A percentile compares a stretch with the other conserved stretches of the same genome.
Conservation (phyloP, 1,284 basidiomycete species). For the Irpex rosettiformis region DNA sequence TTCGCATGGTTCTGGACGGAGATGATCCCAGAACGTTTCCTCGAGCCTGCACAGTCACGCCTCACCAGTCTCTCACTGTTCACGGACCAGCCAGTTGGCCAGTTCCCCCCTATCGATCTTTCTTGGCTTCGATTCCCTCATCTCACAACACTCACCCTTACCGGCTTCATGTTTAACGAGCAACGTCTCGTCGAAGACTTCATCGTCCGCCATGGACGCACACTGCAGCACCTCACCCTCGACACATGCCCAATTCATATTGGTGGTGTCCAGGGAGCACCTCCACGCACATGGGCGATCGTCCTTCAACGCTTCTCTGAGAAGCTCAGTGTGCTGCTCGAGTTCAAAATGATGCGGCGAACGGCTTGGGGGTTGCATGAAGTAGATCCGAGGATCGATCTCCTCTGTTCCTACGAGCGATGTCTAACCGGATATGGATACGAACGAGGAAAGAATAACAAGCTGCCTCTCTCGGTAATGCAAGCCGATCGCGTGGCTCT, state of each 20-base stretch:
- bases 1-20: conserved; percentile 20
- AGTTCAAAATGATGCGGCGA: conserved; percentile 13
- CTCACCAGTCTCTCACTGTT: conserved; percentile 19
- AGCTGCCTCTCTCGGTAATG: conserved; percentile 2
- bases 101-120: conserved; percentile 16
- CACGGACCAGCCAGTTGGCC: conserved; percentile 22
- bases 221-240: conserved; percentile 16
- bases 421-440: conserved; percentile 17
- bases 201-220: conserved; percentile 17
- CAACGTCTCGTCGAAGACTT: conserved; percentile 18
- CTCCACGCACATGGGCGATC: conserved; percentile 15
- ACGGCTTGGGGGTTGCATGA: conserved; percentile 17
- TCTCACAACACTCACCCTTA: conserved; percentile 16
- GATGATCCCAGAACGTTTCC: conserved; percentile 18
- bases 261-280: conserved; percentile 1
- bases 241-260: conserved; percentile 21
- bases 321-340: conserved; percentile 14
- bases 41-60: conserved; percentile 14
- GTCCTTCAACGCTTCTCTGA: conserved; percentile 19
- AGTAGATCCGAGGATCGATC: conserved; percentile 5
- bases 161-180: conserved; percentile 17
- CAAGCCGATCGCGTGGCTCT: conserved; percentile 16
- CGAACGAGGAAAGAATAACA: conserved; percentile 8
- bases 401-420: conserved; percentile 16
- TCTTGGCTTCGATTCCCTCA: conserved; percentile 18